phyloP scores from a whole-genome alignment of 2,329 filamentous ascomycete species.

The Penicillium griseofulvum region DNA sequence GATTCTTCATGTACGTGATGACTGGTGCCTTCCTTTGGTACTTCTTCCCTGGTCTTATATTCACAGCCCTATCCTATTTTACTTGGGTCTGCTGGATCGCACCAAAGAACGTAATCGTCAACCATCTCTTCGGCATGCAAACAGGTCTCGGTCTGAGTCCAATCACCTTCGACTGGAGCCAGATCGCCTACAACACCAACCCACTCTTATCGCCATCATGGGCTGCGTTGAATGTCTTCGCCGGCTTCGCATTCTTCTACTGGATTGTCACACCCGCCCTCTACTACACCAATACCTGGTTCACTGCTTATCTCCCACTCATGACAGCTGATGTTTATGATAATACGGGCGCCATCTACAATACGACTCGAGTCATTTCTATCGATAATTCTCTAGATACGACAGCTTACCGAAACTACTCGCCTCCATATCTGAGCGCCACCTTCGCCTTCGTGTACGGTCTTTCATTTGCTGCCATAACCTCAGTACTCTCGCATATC shows the following conservation, averaged over 20 bases:
- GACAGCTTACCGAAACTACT: constrained; percentile 61
- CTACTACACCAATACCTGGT: constrained; percentile 33
- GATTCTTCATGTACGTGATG: constrained; percentile 38
- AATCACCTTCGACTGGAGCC: constrained; percentile 37
- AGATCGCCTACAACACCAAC: constrained; percentile 34
- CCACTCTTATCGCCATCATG: constrained; percentile 39
- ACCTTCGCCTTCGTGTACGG: constrained; percentile 57
- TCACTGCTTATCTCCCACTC: constrained; percentile 28
- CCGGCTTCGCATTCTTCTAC: constrained; percentile 37
- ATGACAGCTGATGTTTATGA: constrained; percentile 31
- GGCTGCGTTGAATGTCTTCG: constrained; percentile 41
- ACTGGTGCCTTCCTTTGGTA: constrained; percentile 43
- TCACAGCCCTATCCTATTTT: constrained; percentile 50
- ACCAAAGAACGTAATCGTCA: constrained; percentile 48
- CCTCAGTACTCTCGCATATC: constrained; percentile 45
- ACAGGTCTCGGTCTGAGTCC: constrained; percentile 31
- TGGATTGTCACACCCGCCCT: constrained; percentile 36
- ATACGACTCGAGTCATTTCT: constrained; percentile 58
- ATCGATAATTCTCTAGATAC: constrained; percentile 55
- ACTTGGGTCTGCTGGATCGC: constrained; percentile 52
- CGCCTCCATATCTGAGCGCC: constrained; percentile 60
- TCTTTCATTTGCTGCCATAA: constrained; percentile 62
- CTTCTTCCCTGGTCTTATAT: constrained; percentile 54
- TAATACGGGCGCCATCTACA: constrained; percentile 54
- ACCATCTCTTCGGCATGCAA: constrained; percentile 47